Evolutionary conservation across 1,139 yeast genomes (phyloP).

Genomic region (Diutina pseudorugosa): DNA sequence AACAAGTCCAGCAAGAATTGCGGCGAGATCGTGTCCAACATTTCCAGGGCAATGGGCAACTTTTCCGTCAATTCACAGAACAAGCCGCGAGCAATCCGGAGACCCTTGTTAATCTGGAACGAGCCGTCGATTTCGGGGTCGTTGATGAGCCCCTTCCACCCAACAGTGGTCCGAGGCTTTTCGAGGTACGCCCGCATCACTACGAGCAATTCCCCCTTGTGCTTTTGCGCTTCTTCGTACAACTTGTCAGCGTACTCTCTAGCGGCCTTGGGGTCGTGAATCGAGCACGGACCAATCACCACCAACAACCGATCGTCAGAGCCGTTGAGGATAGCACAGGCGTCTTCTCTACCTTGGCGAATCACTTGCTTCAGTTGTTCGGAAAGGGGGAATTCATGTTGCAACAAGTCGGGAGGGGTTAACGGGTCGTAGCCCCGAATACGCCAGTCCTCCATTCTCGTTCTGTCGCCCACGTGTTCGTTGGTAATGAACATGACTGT

Average conservation of each 20-base stretch:
- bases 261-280: slow-evolving; percentile 91
- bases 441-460: slow-evolving; percentile 86
- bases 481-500: slow-evolving; percentile 66
- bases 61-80: slow-evolving; percentile 64
- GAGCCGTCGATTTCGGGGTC: slow-evolving; percentile 95
- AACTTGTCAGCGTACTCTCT: slow-evolving; percentile 72
- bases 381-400: slow-evolving; percentile 73
- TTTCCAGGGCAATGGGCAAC: slow-evolving; percentile 91
- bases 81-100: slow-evolving; percentile 77
- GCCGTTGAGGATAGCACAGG: slow-evolving; percentile 60
- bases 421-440: slow-evolving; percentile 90
- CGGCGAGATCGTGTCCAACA: slow-evolving; percentile 95
- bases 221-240: slow-evolving; percentile 43
- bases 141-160: slow-evolving; percentile 96
- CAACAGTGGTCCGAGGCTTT: slow-evolving; percentile 97
- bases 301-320: slow-evolving; percentile 69
- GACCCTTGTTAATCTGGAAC: slow-evolving; percentile 89
- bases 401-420: slow-evolving; percentile 88
- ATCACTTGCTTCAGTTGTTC: slow-evolving; percentile 50
- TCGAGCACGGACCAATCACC: slow-evolving; percentile 93
- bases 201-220: slow-evolving; percentile 65
- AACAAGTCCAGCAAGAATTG: slow-evolving; percentile 84
- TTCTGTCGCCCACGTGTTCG: slow-evolving; percentile 72
- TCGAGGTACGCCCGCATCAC: slow-evolving; percentile 97
- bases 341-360: slow-evolving; percentile 63